phyloP scores from a whole-genome alignment of 208 protist species.

The Leishmania amazonensis region DNA sequence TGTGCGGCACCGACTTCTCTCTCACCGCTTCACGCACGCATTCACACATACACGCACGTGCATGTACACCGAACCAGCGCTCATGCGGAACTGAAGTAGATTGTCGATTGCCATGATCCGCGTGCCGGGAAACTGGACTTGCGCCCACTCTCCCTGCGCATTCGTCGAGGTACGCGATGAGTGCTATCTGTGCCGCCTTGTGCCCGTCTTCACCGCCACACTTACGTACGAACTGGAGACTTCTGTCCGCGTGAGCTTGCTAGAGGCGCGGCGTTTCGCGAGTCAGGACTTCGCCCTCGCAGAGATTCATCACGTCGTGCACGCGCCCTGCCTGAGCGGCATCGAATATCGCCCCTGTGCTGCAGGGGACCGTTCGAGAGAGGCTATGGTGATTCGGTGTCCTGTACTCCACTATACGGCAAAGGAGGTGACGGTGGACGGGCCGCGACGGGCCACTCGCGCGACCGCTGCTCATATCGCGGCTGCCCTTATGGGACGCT shows the following conservation, averaged over 20 bases:
- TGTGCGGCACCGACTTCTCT: neutral
- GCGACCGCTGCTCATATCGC: slow-evolving; percentile 41
- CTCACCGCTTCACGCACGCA: neutral
- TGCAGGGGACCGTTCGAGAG: neutral
- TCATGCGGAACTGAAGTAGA: neutral
- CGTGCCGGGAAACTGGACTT: slow-evolving; percentile 52
- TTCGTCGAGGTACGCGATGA: slow-evolving; percentile 51
- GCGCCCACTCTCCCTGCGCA: slow-evolving; percentile 36
- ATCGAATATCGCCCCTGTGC: slow-evolving; percentile 10
- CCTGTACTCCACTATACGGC: slow-evolving; percentile 19
- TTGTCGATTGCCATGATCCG: slow-evolving; percentile 40
- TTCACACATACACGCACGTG: neutral
- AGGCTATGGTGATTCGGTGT: slow-evolving; percentile 27
- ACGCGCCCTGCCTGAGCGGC: neutral
- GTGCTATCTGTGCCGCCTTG: slow-evolving; percentile 32
- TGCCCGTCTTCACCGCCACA: slow-evolving; percentile 25
- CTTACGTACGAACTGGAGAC: slow-evolving; percentile 25
- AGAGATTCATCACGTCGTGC: slow-evolving; percentile 36
- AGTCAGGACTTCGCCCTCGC: slow-evolving; percentile 52
- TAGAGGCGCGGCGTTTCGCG: slow-evolving; percentile 31
- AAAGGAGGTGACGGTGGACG: slow-evolving; percentile 31
- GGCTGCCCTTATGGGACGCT: slow-evolving; percentile 51
- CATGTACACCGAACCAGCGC: neutral
- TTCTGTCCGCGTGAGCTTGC: slow-evolving; percentile 19
- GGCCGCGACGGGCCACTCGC: slow-evolving; percentile 15